Evolutionary conservation across 2,329 filamentous ascomycete species (phyloP), one percentile per base, ranked within the genome.

Genomic region (Botrytis galanthina): DNA sequence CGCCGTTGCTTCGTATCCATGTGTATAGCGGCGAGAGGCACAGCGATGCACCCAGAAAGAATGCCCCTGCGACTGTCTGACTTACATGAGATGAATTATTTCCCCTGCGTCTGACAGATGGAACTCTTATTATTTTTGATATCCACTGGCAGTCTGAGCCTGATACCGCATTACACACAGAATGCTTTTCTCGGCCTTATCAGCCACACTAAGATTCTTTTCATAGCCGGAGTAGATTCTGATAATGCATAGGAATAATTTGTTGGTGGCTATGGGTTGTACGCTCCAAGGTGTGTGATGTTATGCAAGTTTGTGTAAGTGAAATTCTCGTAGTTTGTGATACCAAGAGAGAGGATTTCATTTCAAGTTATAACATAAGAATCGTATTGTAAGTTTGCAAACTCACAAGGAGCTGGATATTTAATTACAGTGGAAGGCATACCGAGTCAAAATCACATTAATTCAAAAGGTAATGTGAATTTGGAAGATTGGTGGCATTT

Each of bases 1-100:
- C 7, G 26, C 44, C 22, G 26, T 39, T 22, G 51, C 48, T 54
- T 39, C 22, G n/a, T 7, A 54, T 39, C 10, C 4, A 7, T 32
- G 14, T 57, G 35, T 68, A 57, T 42, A 68, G 66, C 66, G 66
- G 48, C 66, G 39, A 42, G 66, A 26, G 66, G n/a, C 35, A 68
- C 66, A 29, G 35, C 9, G 26, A n/a, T 20, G 26, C 18, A 14
- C 51, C 22, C 16, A 22, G 39, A 39, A 57, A 68, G 22, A 54
- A 54, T 39, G 32, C 64, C 46, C 64, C 64, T 57, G 66, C 48
- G 35, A 32, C 5, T 16, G 35, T 54, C 64, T 67, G 46, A 54
- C 63, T 51, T 67, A 54, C 64, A 68, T 57, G 35, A 68, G 48
- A 68, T 54, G 64, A 68, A 16, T n/a, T 66, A 35, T 48, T 35